Conservation (phyloP, 2,329 filamentous ascomycete genomes). For the Scolecobasidium constrictum region DNA sequence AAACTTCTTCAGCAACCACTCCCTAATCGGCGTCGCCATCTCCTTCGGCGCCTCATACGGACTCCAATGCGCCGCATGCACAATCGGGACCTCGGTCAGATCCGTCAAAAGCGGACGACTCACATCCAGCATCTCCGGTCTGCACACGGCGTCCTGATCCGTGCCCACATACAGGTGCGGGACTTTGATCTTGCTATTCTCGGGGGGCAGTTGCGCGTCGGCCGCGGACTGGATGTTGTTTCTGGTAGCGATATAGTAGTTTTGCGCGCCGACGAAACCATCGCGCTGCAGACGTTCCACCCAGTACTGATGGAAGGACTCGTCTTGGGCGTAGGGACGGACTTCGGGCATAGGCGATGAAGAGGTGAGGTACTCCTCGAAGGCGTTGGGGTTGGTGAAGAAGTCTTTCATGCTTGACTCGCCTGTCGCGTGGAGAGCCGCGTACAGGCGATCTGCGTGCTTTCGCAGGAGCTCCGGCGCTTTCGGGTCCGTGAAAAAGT, state of each 20-base stretch:
- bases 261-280: slow-evolving; percentile 24
- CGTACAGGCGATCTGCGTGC: slow-evolving; percentile 29
- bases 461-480: slow-evolving; percentile 25
- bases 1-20: slow-evolving; percentile 1
- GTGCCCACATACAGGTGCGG: slow-evolving; percentile 26
- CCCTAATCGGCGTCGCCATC: background rate
- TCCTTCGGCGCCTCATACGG: slow-evolving; percentile 5
- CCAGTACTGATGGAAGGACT: slow-evolving; percentile 22
- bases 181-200: slow-evolving; percentile 20
- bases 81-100: slow-evolving; percentile 19
- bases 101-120: slow-evolving; percentile 20
- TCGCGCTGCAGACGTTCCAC: slow-evolving; percentile 21
- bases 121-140: slow-evolving; percentile 19
- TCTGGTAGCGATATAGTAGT: slow-evolving; percentile 25
- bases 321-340: slow-evolving; percentile 23
- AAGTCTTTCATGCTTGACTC: slow-evolving; percentile 26
- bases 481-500: slow-evolving; percentile 32
- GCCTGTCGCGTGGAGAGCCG: slow-evolving; percentile 22
- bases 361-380: slow-evolving; percentile 12
- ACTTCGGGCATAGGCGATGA: slow-evolving; percentile 17
- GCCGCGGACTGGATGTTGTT: slow-evolving; percentile 18
- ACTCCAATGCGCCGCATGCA: slow-evolving; percentile 25
- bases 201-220: slow-evolving; percentile 17
- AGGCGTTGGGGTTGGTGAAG: slow-evolving; percentile 17
- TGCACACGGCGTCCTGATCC: slow-evolving; percentile 23